Percentiles rank a stretch among this genome's conserved stretches.
These are phyloP conservation scores for Boeremia lycopersici DNA, from an alignment of 2,329 filamentous ascomycete genomes.

Conservation along the genomic window DNA sequence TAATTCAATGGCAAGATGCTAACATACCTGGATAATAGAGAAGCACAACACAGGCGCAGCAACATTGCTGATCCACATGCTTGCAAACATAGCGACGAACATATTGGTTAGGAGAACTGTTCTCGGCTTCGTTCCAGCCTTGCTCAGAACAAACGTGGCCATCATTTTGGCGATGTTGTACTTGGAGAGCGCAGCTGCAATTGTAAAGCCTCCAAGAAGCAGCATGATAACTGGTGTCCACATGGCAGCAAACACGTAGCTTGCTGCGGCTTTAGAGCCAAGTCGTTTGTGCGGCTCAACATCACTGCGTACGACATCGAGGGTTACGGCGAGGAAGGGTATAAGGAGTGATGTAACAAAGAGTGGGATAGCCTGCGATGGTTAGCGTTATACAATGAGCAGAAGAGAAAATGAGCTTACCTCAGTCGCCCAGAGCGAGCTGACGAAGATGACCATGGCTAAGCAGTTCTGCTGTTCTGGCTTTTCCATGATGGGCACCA, in stretches of 20 bases:
- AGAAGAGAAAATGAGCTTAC: slow-evolving; percentile 49
- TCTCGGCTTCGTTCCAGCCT: slow-evolving; percentile 87
- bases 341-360: slow-evolving; percentile 96
- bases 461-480: slow-evolving; percentile 95
- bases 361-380: slow-evolving; percentile 80
- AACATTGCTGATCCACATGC: slow-evolving; percentile 99
- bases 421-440: slow-evolving; percentile 95
- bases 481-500: slow-evolving; percentile 80
- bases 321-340: slow-evolving; percentile 87
- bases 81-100: slow-evolving; percentile 96
- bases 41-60: slow-evolving; percentile 96
- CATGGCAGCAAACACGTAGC: slow-evolving; percentile 91
- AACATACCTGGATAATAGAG: slow-evolving; percentile 85
- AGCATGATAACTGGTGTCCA: slow-evolving; percentile 99
- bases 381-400: slow-evolving; percentile 21
- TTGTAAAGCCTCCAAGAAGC: slow-evolving; percentile 90
- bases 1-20: accelerated
- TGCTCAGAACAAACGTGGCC: slow-evolving; percentile 93
- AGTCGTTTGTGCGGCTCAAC: slow-evolving; percentile 72
- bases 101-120: slow-evolving; percentile 96
- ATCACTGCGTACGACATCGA: slow-evolving; percentile 82
- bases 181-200: slow-evolving; percentile 93
- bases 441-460: slow-evolving; percentile 91
- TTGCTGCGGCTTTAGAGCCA: slow-evolving; percentile 78
- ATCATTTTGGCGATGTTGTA: slow-evolving; percentile 98